Conservation (phyloP, 495 filamentous ascomycete genomes). For the Cudoniella acicularis region DNA sequence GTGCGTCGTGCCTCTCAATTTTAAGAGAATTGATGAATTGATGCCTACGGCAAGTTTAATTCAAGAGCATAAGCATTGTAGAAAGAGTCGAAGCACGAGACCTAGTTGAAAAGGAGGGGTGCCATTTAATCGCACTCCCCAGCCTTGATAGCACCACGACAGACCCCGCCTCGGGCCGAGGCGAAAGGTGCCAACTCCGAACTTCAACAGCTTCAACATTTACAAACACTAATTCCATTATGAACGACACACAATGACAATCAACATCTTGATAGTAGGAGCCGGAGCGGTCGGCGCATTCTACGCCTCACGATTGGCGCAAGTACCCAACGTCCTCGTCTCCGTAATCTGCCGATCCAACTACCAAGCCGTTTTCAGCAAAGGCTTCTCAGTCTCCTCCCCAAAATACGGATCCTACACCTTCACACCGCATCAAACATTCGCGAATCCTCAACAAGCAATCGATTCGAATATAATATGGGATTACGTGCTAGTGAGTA, state of each 20-base stretch:
- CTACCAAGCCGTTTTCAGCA: conserved; percentile 25
- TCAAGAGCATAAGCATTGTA: too few relatives aligned
- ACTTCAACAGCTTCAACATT: too few relatives aligned
- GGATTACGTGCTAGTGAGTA: conserved; percentile 51
- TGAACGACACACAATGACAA: conserved; percentile 8
- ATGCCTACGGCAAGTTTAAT: too few relatives aligned
- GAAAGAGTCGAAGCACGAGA: too few relatives aligned
- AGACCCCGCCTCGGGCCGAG: too few relatives aligned
- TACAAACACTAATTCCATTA: not conserved
- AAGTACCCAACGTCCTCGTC: conserved; percentile 25
- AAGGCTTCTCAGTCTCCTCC: conserved; percentile 31
- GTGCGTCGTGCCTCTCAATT: too few relatives aligned
- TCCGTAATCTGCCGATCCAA: conserved; percentile 38
- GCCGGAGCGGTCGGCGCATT: conserved; percentile 38
- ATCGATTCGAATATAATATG: conserved; percentile 32
- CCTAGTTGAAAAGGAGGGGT: too few relatives aligned
- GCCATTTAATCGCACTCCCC: too few relatives aligned
- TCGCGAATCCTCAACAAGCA: conserved; percentile 37
- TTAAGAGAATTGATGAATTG: too few relatives aligned
- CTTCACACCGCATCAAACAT: conserved; percentile 29
- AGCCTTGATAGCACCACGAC: too few relatives aligned
- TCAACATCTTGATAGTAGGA: conserved; percentile 35
- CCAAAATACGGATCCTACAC: conserved; percentile 37
- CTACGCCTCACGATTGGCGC: conserved; percentile 35
- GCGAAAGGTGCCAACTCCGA: too few relatives aligned